Evolutionary conservation across 352 stramenopile genomes (phyloP).

Genomic region (Phytophthora fragariaefolia): DNA sequence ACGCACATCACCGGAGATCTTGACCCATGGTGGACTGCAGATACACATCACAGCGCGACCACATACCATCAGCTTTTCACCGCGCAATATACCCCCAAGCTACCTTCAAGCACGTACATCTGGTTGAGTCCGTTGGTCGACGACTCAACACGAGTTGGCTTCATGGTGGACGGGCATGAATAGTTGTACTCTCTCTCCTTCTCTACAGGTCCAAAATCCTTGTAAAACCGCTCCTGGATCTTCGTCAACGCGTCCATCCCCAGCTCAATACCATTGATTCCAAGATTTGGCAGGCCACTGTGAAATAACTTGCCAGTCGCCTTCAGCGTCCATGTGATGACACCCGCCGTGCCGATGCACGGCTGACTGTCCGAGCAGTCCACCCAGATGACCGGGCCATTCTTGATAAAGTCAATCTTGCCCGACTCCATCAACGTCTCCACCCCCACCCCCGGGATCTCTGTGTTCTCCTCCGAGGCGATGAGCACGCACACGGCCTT

Average conservation of each 20-base stretch:
- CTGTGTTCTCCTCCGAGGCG: slow-evolving; percentile 82
- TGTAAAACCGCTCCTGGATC: slow-evolving; percentile 91
- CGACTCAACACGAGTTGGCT: slow-evolving; percentile 78
- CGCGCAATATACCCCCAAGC: too few species aligned
- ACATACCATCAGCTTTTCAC: not conserved
- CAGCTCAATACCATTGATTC: slow-evolving; percentile 91
- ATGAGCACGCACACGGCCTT: slow-evolving; percentile 91
- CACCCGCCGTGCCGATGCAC: slow-evolving; percentile 90
- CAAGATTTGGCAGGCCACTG: slow-evolving; percentile 85
- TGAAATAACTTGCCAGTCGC: slow-evolving; percentile 92
- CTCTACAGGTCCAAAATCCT: slow-evolving; percentile 82
- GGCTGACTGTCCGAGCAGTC: slow-evolving; percentile 91
- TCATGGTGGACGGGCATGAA: slow-evolving; percentile 82
- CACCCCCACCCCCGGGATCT: slow-evolving; percentile 83
- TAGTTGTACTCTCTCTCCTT: slow-evolving; percentile 91
- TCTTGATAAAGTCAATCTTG: slow-evolving; percentile 93
- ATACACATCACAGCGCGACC: not conserved
- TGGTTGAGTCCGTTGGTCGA: slow-evolving; percentile 74
- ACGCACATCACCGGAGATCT: slow-evolving; percentile 90
- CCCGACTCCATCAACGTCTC: slow-evolving; percentile 86
- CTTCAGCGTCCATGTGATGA: slow-evolving; percentile 89
- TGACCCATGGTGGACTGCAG: slow-evolving; percentile 84
- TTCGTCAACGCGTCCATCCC: slow-evolving; percentile 81
- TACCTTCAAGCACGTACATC: slow-evolving; percentile 72
- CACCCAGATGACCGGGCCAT: slow-evolving; percentile 91